Evolutionary conservation across 768 basidiomycete species (phyloP).

Genomic region (Termitomyces heimii): DNA sequence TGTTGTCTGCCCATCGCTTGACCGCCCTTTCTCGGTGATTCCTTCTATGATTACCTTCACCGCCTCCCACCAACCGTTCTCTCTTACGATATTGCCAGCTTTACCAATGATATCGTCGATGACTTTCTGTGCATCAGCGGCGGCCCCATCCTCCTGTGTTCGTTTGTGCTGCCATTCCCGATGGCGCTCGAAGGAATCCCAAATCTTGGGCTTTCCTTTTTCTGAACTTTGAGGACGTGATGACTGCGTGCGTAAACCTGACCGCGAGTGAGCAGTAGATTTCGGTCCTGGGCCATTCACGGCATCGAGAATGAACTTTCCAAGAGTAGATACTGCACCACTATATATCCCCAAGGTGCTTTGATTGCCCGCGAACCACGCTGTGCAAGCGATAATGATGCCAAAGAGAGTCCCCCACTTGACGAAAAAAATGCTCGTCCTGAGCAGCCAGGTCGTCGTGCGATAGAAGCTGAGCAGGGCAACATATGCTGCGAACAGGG

Average conservation of each 20-base stretch:
- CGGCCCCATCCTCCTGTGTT: conserved; percentile 16
- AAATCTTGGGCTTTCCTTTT: conserved; percentile 34
- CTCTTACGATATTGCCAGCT: conserved; percentile 19
- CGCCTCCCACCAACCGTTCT: conserved; percentile 26
- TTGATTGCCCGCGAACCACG: conserved; percentile 45
- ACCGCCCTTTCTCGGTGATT: not conserved
- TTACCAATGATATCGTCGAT: conserved; percentile 36
- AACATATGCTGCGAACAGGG: conserved; percentile 66
- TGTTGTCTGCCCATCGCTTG: conserved; percentile 10
- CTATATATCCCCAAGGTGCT: conserved; percentile 30
- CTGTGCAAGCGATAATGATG: conserved; percentile 43
- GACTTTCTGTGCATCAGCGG: conserved; percentile 36
- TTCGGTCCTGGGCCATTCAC: conserved; percentile 30
- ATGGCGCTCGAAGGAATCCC: conserved; percentile 64
- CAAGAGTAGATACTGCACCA: conserved; percentile 33
- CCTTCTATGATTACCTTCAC: conserved; percentile 18
- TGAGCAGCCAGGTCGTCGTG: conserved; percentile 70
- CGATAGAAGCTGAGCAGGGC: conserved; percentile 75
- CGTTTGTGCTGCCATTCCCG: conserved; percentile 50
- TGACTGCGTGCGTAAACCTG: conserved; percentile 16
- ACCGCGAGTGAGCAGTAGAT: conserved; percentile 21
- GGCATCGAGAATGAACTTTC: conserved; percentile 33
- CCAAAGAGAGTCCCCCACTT: conserved; percentile 72
- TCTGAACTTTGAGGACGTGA: conserved; percentile 14
- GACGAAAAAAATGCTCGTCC: conserved; percentile 59